phyloP scores from a whole-genome alignment of 345 rosid species.

The Citrus mangshanensis region DNA sequence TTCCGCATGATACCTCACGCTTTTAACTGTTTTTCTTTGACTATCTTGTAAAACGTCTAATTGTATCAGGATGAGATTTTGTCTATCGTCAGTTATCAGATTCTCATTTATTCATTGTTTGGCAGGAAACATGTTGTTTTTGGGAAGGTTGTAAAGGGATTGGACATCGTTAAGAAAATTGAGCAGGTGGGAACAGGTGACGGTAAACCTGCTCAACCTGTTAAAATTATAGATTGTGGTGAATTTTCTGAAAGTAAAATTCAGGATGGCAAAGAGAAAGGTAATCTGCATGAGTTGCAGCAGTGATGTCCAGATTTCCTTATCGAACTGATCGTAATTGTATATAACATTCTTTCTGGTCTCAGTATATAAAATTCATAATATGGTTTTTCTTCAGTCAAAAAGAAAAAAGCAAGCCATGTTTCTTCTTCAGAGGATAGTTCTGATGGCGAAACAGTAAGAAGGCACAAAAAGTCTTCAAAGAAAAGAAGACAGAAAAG shows the following conservation, averaged over 20 bases:
- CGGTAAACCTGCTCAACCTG: constrained; percentile 56
- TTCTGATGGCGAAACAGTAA: constrained; percentile 45
- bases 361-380: neutral
- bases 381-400: constrained; percentile 45
- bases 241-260: constrained; percentile 50
- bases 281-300: constrained; percentile 25
- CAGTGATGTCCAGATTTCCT: neutral
- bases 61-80: neutral
- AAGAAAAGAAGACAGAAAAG: constrained; percentile 61
- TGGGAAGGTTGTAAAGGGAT: constrained; percentile 83
- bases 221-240: constrained; percentile 76
- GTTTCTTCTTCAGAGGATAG: constrained; percentile 45
- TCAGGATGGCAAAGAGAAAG: constrained; percentile 54
- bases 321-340: neutral
- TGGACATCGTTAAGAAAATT: constrained; percentile 74
- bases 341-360: neutral
- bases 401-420: constrained; percentile 52
- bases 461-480: constrained; percentile 42
- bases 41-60: neutral
- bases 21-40: neutral
- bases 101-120: constrained; percentile 14
- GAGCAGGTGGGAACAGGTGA: constrained; percentile 67
- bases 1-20: neutral
- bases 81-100: neutral
- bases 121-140: constrained; percentile 96